Percentiles rank a stretch among this genome's conserved stretches.
Conservation (phyloP, 768 basidiomycete genomes). For the Trametes punicea region DNA sequence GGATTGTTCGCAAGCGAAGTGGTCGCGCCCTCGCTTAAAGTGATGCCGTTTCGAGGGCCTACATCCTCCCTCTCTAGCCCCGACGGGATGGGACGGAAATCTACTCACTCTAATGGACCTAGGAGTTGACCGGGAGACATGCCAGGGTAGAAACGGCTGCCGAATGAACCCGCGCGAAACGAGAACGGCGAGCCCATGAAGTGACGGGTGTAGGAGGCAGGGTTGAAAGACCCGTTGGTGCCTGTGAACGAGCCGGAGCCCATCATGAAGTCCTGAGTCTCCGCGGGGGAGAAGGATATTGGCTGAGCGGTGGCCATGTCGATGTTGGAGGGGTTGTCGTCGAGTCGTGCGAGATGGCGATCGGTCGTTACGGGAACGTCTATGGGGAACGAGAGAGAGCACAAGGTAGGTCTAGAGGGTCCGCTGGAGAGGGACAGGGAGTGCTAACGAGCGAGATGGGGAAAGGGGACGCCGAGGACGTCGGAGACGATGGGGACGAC, state of each 20-base stretch:
- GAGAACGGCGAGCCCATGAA: slow-evolving; percentile 68
- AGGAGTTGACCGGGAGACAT: slow-evolving; percentile 61
- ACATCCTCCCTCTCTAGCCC: too few relatives aligned
- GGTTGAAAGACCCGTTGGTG: slow-evolving; percentile 52
- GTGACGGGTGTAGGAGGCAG: slow-evolving; percentile 63
- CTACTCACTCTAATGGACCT: slow-evolving; percentile 62
- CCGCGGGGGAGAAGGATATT: slow-evolving; percentile 36
- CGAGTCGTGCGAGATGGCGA: slow-evolving; percentile 4
- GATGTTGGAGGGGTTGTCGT: neutral
- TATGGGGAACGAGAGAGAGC: neutral
- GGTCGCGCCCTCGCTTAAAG: too few relatives aligned
- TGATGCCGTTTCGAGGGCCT: too few relatives aligned
- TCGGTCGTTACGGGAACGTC: neutral
- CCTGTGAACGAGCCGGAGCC: slow-evolving; percentile 47
- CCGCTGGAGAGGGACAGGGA: neutral
- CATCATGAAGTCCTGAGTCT: slow-evolving; percentile 33
- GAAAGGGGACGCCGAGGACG: neutral
- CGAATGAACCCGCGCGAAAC: slow-evolving; percentile 66
- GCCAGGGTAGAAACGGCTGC: slow-evolving; percentile 58
- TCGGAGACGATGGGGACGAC: slow-evolving; percentile 1
- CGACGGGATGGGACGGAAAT: too few relatives aligned
- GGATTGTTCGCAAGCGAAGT: neutral
- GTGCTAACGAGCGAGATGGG: neutral
- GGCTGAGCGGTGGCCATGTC: slow-evolving; percentile 42
- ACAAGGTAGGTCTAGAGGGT: slow-evolving; percentile 2